Percentiles rank a stretch among this genome's conserved stretches.
Evolutionary conservation across 2,329 filamentous ascomycete species (phyloP).

Genomic region (Hymenotorrendiella dingleyae): DNA sequence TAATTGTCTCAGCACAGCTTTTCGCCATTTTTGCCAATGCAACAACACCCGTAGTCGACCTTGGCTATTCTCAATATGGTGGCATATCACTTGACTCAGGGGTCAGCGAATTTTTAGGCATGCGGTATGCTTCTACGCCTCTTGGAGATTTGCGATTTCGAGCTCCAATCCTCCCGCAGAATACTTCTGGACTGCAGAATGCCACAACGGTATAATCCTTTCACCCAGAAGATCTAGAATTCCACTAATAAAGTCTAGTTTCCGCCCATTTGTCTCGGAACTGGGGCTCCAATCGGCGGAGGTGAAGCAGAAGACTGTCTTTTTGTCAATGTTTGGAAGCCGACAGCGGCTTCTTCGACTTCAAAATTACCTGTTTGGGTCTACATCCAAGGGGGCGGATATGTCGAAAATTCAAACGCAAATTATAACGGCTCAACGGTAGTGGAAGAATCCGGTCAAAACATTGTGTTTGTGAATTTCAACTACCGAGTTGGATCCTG

Average conservation of each 20-base stretch:
- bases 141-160: slow-evolving; percentile 59
- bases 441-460: slow-evolving; percentile 38
- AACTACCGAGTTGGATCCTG: slow-evolving; percentile 58
- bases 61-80: slow-evolving; percentile 62
- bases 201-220: slow-evolving; percentile 14
- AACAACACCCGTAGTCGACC: slow-evolving; percentile 41
- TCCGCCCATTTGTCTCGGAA: slow-evolving; percentile 40
- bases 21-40: not conserved
- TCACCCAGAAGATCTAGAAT: not conserved
- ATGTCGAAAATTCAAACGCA: slow-evolving; percentile 41
- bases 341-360: slow-evolving; percentile 32
- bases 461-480: slow-evolving; percentile 53
- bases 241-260: slow-evolving; percentile 31
- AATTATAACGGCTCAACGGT: slow-evolving; percentile 46
- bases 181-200: slow-evolving; percentile 13
- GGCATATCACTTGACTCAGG: slow-evolving; percentile 49
- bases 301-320: slow-evolving; percentile 38
- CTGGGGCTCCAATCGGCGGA: slow-evolving; percentile 27
- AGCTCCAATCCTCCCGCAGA: slow-evolving; percentile 42
- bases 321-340: slow-evolving; percentile 41
- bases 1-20: not conserved
- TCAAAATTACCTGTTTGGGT: slow-evolving; percentile 48
- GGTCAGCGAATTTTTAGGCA: slow-evolving; percentile 64
- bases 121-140: slow-evolving; percentile 66
- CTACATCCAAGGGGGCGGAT: slow-evolving; percentile 46